Conservation (phyloP, 148 eudicot species). For the Dianthus caryophyllus region DNA sequence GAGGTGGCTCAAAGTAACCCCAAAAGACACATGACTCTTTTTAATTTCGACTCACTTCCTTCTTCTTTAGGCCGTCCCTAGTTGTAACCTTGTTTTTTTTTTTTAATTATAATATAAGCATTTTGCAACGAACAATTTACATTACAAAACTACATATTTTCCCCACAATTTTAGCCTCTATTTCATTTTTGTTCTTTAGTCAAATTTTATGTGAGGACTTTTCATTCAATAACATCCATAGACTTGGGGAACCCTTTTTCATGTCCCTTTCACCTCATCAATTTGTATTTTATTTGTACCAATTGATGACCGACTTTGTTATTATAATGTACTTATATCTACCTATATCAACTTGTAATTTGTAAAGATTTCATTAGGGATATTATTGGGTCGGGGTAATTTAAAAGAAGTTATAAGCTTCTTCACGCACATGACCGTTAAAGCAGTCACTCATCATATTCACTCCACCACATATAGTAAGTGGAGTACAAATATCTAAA, state of each 20-base stretch:
- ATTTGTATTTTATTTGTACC: no score
- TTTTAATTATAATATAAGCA: neutral
- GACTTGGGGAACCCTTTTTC: conserved; percentile 22
- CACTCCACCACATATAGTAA: no score
- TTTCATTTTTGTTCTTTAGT: neutral
- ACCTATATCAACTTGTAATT: no score
- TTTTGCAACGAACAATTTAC: neutral
- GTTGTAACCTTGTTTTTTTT: conserved; percentile 14
- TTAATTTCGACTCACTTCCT: conserved; percentile 17
- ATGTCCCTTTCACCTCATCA: conserved; percentile 1
- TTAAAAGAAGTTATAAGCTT: no score
- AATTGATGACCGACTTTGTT: no score
- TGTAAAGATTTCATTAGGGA: no score
- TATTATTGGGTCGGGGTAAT: no score
- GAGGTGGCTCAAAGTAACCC: conserved; percentile 17
- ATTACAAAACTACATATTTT: neutral
- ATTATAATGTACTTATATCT: no score
- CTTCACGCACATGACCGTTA: no score
- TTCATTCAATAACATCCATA: conserved; percentile 17
- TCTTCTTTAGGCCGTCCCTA: conserved; percentile 29
- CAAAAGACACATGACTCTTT: conserved; percentile 29
- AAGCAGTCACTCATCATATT: no score
- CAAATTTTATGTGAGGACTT: conserved; percentile 12
- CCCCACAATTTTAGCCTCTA: neutral
- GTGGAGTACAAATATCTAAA: no score